phyloP scores from a whole-genome alignment of 1,284 basidiomycete genomes.

The Leccinum subrobustum region DNA sequence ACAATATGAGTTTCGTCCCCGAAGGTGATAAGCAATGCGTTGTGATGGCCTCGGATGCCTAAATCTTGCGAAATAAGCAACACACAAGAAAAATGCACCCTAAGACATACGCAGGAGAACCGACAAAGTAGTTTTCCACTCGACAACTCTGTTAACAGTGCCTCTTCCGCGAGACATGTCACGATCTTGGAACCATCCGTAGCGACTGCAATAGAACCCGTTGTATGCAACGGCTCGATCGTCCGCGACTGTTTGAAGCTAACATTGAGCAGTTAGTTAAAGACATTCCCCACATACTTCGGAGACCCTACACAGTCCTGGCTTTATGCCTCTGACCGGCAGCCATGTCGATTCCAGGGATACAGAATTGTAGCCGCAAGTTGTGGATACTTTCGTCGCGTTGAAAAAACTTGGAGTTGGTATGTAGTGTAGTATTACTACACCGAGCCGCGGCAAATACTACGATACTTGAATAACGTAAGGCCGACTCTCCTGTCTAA shows the following conservation, averaged over 20 bases:
- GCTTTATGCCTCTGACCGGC: constrained; percentile 41
- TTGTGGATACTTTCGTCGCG: constrained; percentile 5
- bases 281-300: not conserved
- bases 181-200: constrained; percentile 79
- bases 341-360: constrained; percentile 22
- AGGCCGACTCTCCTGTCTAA: not conserved
- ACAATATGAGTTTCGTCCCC: constrained; percentile 58
- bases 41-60: constrained; percentile 67
- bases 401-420: not conserved
- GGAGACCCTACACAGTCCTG: constrained; percentile 53
- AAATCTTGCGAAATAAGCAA: constrained; percentile 11
- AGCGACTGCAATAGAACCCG: constrained; percentile 81
- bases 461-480: not conserved
- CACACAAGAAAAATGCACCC: constrained; percentile 5
- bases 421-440: not conserved
- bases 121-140: constrained; percentile 76
- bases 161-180: constrained; percentile 86
- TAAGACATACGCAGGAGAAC: constrained; percentile 73
- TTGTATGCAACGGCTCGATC: constrained; percentile 83
- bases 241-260: constrained; percentile 75
- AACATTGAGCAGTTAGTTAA: constrained; percentile 11
- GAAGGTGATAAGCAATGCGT: constrained; percentile 69
- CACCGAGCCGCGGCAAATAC: not conserved
- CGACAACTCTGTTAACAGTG: constrained; percentile 77
- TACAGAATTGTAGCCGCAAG: not conserved